Evolutionary conservation across 495 filamentous ascomycete species (phyloP).

Genomic region (Xylaria grammica): DNA sequence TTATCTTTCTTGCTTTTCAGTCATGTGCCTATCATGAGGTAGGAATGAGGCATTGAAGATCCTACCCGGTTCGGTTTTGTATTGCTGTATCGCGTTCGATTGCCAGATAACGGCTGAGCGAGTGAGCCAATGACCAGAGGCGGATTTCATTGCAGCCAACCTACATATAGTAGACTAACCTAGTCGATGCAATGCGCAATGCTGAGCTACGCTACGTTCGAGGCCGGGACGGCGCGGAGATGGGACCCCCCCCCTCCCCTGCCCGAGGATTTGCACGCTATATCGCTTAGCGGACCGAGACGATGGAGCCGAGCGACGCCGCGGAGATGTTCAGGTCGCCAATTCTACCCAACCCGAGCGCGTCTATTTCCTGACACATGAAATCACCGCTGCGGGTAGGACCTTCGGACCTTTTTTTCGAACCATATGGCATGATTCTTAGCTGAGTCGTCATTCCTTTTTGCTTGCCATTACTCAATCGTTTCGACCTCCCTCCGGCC

Average conservation of each 20-base stretch:
- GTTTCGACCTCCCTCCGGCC: constrained; percentile 5
- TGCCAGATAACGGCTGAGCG: background rate
- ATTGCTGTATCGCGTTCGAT: background rate
- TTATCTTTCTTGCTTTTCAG: background rate
- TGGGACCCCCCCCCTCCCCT: too few relatives aligned
- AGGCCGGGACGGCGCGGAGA: background rate
- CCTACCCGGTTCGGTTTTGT: background rate
- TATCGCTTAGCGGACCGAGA: background rate
- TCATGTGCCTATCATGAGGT: background rate
- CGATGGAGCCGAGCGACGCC: constrained; percentile 7
- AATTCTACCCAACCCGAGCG: background rate
- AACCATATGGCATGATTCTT: constrained; percentile 10
- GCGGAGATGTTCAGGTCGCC: constrained; percentile 16
- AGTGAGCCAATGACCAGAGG: background rate
- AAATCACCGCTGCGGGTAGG: background rate
- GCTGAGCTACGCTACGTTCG: too few relatives aligned
- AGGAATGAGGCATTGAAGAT: background rate
- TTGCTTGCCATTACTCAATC: background rate
- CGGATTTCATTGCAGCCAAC: background rate
- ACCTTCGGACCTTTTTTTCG: constrained; percentile 10
- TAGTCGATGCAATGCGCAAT: too few relatives aligned
- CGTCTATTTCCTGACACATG: constrained; percentile 9
- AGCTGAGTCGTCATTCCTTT: background rate
- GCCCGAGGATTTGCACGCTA: constrained; percentile 2
- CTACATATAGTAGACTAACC: too few relatives aligned